Base-by-base conservation (phyloP, 2,329 filamentous ascomycete species). In the Alternaria hordeiaustralica region DNA sequence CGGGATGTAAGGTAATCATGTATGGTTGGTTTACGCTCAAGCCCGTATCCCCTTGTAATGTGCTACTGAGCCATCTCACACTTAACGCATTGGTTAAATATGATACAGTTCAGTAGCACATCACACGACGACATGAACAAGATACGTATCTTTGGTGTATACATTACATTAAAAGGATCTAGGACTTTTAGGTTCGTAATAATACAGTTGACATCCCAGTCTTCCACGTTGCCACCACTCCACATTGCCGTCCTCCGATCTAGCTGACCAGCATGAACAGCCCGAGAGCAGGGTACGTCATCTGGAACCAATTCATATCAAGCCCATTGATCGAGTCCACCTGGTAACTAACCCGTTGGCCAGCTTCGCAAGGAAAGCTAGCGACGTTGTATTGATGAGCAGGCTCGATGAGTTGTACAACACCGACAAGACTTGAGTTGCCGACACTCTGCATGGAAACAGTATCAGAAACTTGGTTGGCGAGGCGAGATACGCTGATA, bases 401-500 rank as follows among this genome's bases (percentile, higher is more conserved):
- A 18, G 61, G 54, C 21, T 65, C 33, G 12, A 78, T 18, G 2
- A 30, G 58, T 8, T 60, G 53, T 7, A 71, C 63, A 21, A 21
- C 58, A 9, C 72, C 75, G 25, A 76, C 55, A 2, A 51, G 13
- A 23, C 28, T 51, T 3, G 28, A 36, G 6, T 51, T 23, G 5
- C 49, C 49, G 3, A 51, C 7, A 23, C 18, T 51, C 28, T 36
- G 49, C 18, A 11, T n/a, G 3, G 28, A 51, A 2, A 51, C 28
- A 5, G 7, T 23, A 4, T 51, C 18, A 1, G 28, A 5, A 5
- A 51, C 28, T 15, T 51, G 49, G 28, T 51, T 36, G 12, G 18
- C 56, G 8, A 81, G 69, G 36, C 70, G 67, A 26, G 71, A 72
- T 21, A 79, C 71, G 9, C 23, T 61, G 47, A 82, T 71, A n/a